phyloP scores from a whole-genome alignment of 164 flowering plant species.

The Warburgia ugandensis region DNA sequence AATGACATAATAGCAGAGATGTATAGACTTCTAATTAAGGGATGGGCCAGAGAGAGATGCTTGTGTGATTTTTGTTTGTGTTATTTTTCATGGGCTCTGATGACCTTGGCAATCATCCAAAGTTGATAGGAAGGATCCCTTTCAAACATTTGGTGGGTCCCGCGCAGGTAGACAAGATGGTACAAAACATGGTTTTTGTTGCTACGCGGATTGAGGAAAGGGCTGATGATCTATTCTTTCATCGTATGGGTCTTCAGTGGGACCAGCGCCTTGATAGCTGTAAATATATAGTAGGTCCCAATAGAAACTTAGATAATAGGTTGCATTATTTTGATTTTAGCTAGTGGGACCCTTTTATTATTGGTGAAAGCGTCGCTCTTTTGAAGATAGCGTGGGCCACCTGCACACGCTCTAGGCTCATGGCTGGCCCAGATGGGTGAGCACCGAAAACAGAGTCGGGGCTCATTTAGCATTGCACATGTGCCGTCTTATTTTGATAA shows the following conservation, averaged over 20 bases:
- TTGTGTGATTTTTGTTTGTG: not conserved
- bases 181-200: slow-evolving; percentile 12
- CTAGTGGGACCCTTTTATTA: too few species aligned
- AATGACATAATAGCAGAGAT: not conserved
- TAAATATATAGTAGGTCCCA: too few species aligned
- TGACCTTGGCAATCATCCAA: slow-evolving; percentile 10
- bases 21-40: not conserved
- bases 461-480: too few species aligned
- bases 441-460: too few species aligned
- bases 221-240: not conserved
- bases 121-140: slow-evolving; percentile 7
- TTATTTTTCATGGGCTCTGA: not conserved
- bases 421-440: too few species aligned
- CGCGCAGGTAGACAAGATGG: slow-evolving; percentile 13
- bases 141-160: slow-evolving; percentile 9
- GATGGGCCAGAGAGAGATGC: not conserved
- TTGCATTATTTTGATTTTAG: too few species aligned
- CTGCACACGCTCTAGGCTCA: too few species aligned
- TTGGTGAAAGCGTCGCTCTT: too few species aligned
- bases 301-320: too few species aligned
- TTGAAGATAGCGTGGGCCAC: too few species aligned
- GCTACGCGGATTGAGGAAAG: not conserved
- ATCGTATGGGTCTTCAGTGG: not conserved
- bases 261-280: too few species aligned
- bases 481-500: too few species aligned